These are phyloP conservation scores for Phytophthora cactorum DNA, from an alignment of 352 stramenopile species.

Conservation along the genomic window DNA sequence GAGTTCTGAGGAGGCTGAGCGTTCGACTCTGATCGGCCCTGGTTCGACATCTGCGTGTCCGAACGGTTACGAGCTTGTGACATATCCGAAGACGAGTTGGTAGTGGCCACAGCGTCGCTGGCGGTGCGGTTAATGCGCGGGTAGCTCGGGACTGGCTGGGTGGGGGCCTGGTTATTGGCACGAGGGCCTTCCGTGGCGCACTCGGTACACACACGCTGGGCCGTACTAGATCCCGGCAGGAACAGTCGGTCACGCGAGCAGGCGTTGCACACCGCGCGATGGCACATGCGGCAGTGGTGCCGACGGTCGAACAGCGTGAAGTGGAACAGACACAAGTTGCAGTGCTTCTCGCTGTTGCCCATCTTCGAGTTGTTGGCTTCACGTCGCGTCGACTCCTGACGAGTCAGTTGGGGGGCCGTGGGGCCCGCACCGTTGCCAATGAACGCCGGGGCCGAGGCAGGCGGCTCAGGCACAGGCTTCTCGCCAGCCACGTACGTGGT, in stretches of 20 bases:
- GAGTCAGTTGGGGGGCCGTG: conserved; percentile 46
- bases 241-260: conserved; percentile 88
- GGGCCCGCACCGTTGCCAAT: conserved; percentile 29
- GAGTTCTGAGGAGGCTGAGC: conserved; percentile 40
- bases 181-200: conserved; percentile 86
- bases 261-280: conserved; percentile 87
- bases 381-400: conserved; percentile 57
- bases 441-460: conserved; percentile 51
- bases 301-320: conserved; percentile 91
- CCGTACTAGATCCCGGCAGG: conserved; percentile 82
- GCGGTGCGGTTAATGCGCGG: conserved; percentile 61
- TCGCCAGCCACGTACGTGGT: conserved; percentile 82
- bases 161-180: conserved; percentile 35
- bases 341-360: conserved; percentile 86
- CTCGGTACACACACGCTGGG: conserved; percentile 88
- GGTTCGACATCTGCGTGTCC: conserved; percentile 82
- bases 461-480: conserved; percentile 68
- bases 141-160: conserved; percentile 32
- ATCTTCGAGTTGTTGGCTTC: conserved; percentile 69
- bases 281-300: conserved; percentile 91
- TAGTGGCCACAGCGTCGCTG: conserved; percentile 57
- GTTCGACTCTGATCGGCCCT: conserved; percentile 60
- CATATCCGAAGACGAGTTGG: conserved; percentile 42
- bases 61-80: conserved; percentile 54
- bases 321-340: conserved; percentile 90